Evolutionary conservation across 2,329 filamentous ascomycete genomes (phyloP).

Genomic region (Pestalotiopsis fici): DNA sequence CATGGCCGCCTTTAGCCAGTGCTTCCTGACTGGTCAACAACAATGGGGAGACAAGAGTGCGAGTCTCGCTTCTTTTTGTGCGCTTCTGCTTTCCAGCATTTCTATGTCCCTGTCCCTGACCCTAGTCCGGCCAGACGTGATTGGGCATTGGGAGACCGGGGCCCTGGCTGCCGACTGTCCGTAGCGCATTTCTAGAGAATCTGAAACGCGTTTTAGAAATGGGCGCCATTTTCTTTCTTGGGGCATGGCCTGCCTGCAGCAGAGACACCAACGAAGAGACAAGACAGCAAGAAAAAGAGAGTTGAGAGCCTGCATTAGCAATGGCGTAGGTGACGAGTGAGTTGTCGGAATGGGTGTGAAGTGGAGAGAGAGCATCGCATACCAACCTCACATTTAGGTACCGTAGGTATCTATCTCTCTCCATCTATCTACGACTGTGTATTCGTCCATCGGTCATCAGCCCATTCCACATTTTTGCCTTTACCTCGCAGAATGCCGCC

Average conservation of each 20-base stretch:
- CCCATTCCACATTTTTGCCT: background rate
- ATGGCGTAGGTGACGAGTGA: background rate
- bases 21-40: background rate
- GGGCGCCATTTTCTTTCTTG: slow-evolving; percentile 5
- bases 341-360: background rate
- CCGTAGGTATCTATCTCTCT: too few relatives aligned
- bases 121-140: background rate
- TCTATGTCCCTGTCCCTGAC: background rate
- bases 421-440: too few relatives aligned
- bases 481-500: background rate
- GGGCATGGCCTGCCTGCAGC: background rate
- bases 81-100: background rate
- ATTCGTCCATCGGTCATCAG: background rate
- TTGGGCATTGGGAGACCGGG: background rate
- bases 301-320: background rate
- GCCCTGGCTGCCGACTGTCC: slow-evolving; percentile 3
- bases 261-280: background rate
- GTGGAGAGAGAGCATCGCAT: background rate
- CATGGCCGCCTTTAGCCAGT: background rate
- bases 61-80: background rate
- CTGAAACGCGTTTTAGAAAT: slow-evolving; percentile 7
- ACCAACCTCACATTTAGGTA: background rate
- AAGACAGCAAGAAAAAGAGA: background rate
- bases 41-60: background rate
- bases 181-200: slow-evolving; percentile 2